Evolutionary conservation across 2,329 filamentous ascomycete genomes (phyloP).

Genomic region (Aspergillus neotritici): DNA sequence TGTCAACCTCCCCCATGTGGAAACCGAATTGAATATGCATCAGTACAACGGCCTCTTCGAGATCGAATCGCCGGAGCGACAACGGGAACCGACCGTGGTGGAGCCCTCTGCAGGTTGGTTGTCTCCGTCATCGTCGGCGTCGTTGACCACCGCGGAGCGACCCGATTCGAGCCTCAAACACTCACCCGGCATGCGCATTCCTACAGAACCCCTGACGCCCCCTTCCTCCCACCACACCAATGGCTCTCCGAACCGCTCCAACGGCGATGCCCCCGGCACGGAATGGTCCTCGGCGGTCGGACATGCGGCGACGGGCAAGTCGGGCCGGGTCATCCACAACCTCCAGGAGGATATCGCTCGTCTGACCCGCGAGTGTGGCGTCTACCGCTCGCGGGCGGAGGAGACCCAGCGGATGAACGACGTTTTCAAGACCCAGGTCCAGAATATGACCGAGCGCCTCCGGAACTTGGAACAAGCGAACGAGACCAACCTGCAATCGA

Average conservation of each 20-base stretch:
- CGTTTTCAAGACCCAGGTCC: slow-evolving; percentile 39
- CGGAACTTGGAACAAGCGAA: slow-evolving; percentile 43
- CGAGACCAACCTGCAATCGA: slow-evolving; percentile 43
- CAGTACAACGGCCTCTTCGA: slow-evolving; percentile 37
- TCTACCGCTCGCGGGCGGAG: slow-evolving; percentile 42
- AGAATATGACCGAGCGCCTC: slow-evolving; percentile 42
- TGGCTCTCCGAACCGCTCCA: slow-evolving; percentile 24
- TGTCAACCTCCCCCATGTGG: slow-evolving; percentile 37
- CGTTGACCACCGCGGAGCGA: not conserved
- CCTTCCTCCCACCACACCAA: slow-evolving; percentile 25
- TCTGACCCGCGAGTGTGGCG: slow-evolving; percentile 42
- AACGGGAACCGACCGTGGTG: slow-evolving; percentile 17
- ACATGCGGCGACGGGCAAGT: slow-evolving; percentile 46
- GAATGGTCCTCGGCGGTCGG: slow-evolving; percentile 48
- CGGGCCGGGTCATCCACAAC: slow-evolving; percentile 47
- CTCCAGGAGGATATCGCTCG: slow-evolving; percentile 48
- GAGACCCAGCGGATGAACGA: slow-evolving; percentile 45
- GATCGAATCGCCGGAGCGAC: slow-evolving; percentile 19
- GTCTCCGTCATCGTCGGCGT: not conserved
- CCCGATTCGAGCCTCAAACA: not conserved
- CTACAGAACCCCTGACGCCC: slow-evolving; percentile 14
- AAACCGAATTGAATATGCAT: slow-evolving; percentile 41
- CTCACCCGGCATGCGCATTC: slow-evolving; percentile 4
- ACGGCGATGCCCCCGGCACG: slow-evolving; percentile 24
- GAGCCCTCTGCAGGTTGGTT: slow-evolving; percentile 23